phyloP scores from a whole-genome alignment of 1,284 basidiomycete species.

The Ganoderma boninense region DNA sequence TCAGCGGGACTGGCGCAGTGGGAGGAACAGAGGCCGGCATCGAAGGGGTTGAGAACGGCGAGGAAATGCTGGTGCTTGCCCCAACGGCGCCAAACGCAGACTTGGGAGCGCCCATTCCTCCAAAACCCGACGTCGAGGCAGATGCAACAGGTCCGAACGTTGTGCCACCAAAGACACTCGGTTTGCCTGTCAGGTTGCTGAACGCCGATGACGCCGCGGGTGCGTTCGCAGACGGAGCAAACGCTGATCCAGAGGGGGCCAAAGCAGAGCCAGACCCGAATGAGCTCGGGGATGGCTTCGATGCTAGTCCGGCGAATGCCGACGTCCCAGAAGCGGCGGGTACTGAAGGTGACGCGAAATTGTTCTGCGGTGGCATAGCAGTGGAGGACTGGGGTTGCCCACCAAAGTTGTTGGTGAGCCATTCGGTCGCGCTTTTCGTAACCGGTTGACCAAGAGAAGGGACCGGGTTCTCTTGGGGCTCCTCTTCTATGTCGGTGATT shows the following conservation, averaged over 20 bases:
- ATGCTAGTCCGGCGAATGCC: slow-evolving; percentile 26
- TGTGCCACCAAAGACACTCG: slow-evolving; percentile 24
- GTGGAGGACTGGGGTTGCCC: slow-evolving; percentile 3
- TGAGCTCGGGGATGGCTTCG: slow-evolving; percentile 11
- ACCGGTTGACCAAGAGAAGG: slow-evolving; percentile 12
- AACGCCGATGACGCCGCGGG: slow-evolving; percentile 38
- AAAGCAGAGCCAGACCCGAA: slow-evolving; percentile 20
- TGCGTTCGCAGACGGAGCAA: slow-evolving; percentile 14
- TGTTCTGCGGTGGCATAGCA: slow-evolving; percentile 1
- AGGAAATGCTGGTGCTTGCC: not conserved
- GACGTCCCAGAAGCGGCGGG: slow-evolving; percentile 17
- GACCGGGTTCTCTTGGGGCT: slow-evolving; percentile 27
- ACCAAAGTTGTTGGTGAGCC: slow-evolving; percentile 49
- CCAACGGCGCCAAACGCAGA: slow-evolving; percentile 23
- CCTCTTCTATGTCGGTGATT: slow-evolving; percentile 31
- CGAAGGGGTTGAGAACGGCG: slow-evolving; percentile 1
- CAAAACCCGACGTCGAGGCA: slow-evolving; percentile 4
- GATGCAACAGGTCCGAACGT: slow-evolving; percentile 22
- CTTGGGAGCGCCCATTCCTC: slow-evolving; percentile 11
- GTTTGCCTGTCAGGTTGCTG: slow-evolving; percentile 29
- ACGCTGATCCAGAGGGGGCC: slow-evolving; percentile 15
- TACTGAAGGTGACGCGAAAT: slow-evolving; percentile 1
- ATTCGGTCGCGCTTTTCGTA: slow-evolving; percentile 47
- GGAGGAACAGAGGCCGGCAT: not conserved
- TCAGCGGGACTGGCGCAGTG: slow-evolving; percentile 5